A percentile compares a stretch with the other conserved stretches of the same genome.
Evolutionary conservation across 2,329 filamentous ascomycete genomes (phyloP).

Genomic region (Phaeomoniella chlamydospora): DNA sequence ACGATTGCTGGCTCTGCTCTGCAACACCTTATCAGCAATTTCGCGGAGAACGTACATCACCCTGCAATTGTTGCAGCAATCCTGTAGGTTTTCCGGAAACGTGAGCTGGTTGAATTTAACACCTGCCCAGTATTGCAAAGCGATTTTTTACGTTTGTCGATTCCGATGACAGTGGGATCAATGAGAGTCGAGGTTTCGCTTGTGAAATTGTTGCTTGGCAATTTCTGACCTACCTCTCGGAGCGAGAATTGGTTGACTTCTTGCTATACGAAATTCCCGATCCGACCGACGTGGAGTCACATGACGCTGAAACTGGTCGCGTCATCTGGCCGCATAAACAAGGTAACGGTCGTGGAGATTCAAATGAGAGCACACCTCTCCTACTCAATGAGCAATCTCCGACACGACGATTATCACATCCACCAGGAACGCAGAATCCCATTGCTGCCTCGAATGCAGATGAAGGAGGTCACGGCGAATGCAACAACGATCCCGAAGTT

Average conservation of each 20-base stretch:
- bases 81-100: constrained; percentile 26
- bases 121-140: constrained; percentile 33
- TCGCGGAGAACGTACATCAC: constrained; percentile 27
- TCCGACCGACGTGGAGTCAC: constrained; percentile 4
- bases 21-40: constrained; percentile 20
- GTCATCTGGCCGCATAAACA: neutral
- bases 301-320: constrained; percentile 5
- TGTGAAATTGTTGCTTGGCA: constrained; percentile 51
- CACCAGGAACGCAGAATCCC: neutral
- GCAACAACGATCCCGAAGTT: no score
- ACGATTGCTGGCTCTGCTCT: constrained; percentile 21
- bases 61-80: constrained; percentile 31
- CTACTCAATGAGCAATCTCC: constrained; percentile 6
- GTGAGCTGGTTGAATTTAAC: neutral
- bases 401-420: constrained; percentile 3
- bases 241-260: constrained; percentile 42
- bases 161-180: constrained; percentile 39
- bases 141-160: constrained; percentile 38
- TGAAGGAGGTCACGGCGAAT: no score
- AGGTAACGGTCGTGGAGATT: neutral
- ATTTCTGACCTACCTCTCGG: constrained; percentile 40
- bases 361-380: neutral
- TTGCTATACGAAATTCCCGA: constrained; percentile 37
- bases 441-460: constrained; percentile 27
- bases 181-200: constrained; percentile 40